phyloP scores from a whole-genome alignment of 352 stramenopile species.

The Globisporangium splendens region DNA sequence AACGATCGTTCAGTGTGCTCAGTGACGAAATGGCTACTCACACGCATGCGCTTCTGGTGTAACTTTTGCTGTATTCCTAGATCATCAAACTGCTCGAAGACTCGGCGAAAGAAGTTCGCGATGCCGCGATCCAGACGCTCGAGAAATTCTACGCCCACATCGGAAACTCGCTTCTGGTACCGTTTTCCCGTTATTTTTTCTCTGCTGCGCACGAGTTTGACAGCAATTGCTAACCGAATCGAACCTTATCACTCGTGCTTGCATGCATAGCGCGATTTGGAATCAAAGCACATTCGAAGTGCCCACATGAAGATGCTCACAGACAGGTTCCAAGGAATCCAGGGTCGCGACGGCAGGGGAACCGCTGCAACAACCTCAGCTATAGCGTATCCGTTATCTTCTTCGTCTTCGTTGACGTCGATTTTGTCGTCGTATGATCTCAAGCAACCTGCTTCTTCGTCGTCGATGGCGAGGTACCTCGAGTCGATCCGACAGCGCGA shows the following conservation, averaged over 20 bases:
- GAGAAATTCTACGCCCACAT: constrained; percentile 73
- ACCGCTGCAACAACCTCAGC: neutral
- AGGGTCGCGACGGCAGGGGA: constrained; percentile 5
- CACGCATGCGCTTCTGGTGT: neutral
- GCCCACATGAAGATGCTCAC: constrained; percentile 76
- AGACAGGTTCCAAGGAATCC: constrained; percentile 36
- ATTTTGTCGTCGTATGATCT: constrained; percentile 50
- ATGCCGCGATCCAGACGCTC: constrained; percentile 62
- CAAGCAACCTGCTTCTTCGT: constrained; percentile 30
- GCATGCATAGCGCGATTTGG: constrained; percentile 49
- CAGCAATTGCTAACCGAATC: too few relatives aligned
- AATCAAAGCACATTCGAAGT: constrained; percentile 69
- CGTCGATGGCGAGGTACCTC: constrained; percentile 55
- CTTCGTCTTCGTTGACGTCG: constrained; percentile 28
- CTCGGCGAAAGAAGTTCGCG: constrained; percentile 80
- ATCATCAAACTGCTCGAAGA: constrained; percentile 71
- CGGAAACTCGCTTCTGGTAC: constrained; percentile 66
- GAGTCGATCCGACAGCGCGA: constrained; percentile 41
- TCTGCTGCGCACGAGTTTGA: too few relatives aligned
- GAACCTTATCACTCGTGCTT: too few relatives aligned
- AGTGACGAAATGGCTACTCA: neutral
- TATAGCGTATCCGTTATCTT: neutral
- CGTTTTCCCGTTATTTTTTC: neutral
- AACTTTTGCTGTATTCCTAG: constrained; percentile 13
- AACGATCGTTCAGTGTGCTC: neutral